Evolutionary conservation across 2,329 filamentous ascomycete species (phyloP).

Genomic region (Nothomitra cinnamomea): DNA sequence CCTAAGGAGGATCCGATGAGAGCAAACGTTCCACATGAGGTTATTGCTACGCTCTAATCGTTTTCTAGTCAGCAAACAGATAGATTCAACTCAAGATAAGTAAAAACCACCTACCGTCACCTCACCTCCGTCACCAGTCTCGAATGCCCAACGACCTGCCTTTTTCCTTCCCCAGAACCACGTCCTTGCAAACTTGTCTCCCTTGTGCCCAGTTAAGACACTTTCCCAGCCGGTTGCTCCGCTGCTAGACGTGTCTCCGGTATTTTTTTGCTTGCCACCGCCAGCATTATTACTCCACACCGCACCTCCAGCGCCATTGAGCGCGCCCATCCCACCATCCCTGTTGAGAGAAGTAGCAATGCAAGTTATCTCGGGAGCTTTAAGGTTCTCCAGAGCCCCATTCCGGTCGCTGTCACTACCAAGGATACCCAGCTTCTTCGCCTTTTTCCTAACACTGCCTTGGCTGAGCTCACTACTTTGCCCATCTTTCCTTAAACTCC

Average conservation of each 20-base stretch:
- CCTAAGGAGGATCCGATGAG: conserved; percentile 72
- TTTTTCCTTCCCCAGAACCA: conserved; percentile 98
- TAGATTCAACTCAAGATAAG: not conserved
- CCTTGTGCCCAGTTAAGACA: conserved; percentile 78
- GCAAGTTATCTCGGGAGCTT: conserved; percentile 80
- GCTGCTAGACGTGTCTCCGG: conserved; percentile 52
- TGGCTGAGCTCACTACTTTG: conserved; percentile 91
- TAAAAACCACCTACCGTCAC: conserved; percentile 33
- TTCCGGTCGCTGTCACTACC: conserved; percentile 42
- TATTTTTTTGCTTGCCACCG: conserved; percentile 33
- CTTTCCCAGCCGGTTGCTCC: conserved; percentile 91
- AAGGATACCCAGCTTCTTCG: conserved; percentile 69
- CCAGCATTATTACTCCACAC: conserved; percentile 65
- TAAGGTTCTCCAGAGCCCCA: conserved; percentile 53
- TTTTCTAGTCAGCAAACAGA: conserved; percentile 9
- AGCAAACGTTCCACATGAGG: conserved; percentile 84
- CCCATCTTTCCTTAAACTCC: conserved; percentile 84
- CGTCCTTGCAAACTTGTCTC: conserved; percentile 70
- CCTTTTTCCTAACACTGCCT: conserved; percentile 71
- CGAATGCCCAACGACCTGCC: conserved; percentile 83
- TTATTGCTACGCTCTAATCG: conserved; percentile 63
- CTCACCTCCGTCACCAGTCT: conserved; percentile 66
- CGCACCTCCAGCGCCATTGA: conserved; percentile 51
- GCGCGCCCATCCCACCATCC: conserved; percentile 80
- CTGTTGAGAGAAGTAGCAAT: conserved; percentile 85